Percentiles rank a stretch among this genome's conserved stretches.
phyloP scores from a whole-genome alignment of 2,329 filamentous ascomycete species.

The Ophidiomyces ophidiicola region DNA sequence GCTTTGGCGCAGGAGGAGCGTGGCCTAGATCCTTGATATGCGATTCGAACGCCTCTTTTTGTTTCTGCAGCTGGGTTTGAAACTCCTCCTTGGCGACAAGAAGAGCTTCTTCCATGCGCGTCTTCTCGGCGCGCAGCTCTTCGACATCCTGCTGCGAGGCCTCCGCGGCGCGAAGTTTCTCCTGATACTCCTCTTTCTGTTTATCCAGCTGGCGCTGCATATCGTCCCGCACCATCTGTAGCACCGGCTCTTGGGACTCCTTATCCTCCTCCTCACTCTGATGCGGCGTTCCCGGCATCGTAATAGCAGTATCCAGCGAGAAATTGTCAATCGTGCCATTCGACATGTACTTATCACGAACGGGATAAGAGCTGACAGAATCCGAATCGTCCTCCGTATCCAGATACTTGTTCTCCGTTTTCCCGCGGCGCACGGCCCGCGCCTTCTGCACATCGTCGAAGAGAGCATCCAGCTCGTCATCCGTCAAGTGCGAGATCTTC shows the following conservation, averaged over 20 bases:
- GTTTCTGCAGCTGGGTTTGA: slow-evolving; percentile 69
- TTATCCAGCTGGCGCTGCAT: slow-evolving; percentile 73
- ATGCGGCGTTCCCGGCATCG: slow-evolving; percentile 84
- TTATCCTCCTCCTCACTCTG: slow-evolving; percentile 57
- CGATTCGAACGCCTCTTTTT: slow-evolving; percentile 72
- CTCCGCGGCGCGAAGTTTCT: slow-evolving; percentile 63
- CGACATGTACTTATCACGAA: slow-evolving; percentile 90
- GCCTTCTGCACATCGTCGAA: slow-evolving; percentile 90
- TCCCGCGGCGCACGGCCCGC: slow-evolving; percentile 67
- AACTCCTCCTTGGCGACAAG: slow-evolving; percentile 72
- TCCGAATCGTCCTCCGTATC: slow-evolving; percentile 67
- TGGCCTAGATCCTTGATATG: slow-evolving; percentile 64
- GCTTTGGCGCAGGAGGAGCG: slow-evolving; percentile 44
- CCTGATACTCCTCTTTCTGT: slow-evolving; percentile 71
- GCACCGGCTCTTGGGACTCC: slow-evolving; percentile 42
- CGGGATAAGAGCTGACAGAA: slow-evolving; percentile 72
- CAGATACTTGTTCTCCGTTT: slow-evolving; percentile 43
- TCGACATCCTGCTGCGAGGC: slow-evolving; percentile 64
- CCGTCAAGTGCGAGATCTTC: slow-evolving; percentile 76
- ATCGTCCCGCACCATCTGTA: slow-evolving; percentile 64
- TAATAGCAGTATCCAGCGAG: slow-evolving; percentile 84
- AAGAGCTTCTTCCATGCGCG: slow-evolving; percentile 71
- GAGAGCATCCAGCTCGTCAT: slow-evolving; percentile 84
- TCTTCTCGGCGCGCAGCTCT: slow-evolving; percentile 71
- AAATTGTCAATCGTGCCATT: slow-evolving; percentile 92